Evolutionary conservation across 2,329 filamentous ascomycete species (phyloP), one percentile per base, ranked within the genome.

Genomic region (Mariannaea sp.): DNA sequence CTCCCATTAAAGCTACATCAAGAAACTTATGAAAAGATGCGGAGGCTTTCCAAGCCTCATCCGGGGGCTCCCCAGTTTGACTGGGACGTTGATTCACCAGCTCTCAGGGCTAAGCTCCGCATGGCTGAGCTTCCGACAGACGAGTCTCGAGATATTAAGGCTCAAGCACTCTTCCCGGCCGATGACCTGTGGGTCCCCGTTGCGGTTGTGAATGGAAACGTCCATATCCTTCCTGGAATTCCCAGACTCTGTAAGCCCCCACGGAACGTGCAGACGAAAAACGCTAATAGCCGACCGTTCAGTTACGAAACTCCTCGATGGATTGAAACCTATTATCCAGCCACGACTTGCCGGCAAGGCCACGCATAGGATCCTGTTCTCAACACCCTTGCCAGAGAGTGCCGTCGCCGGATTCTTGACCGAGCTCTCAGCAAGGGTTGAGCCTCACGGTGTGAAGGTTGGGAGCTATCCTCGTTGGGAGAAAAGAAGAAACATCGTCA

Each of bases 401-500:
- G 82, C 82, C 14, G 85, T 97, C 26, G 93, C 94, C 10, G 83
- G 80, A 14, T 97, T 90, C 69, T 77, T 99, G 66, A 93, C 91
- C 1, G 82, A 90, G 60, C 76, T 97, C 57, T 90, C 92, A 4
- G 81, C 77, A 22, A 84, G 84, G 70, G 88, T 92, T 17, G 87
- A 85, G 69, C 76, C 84, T 1, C 85, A 82, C 66, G 92, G 91
- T 3, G 82, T 97, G 66, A 97, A 97, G 75, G 91, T 97, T 13
- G 94, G 94, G 40, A 96, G 90, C 72, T 97, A 99, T 73, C 94
- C 94, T 29, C 80, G 91, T 49, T 97, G 92, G 92, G 90, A 89
- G 5, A 93, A 90, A 79, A 84, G 85, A 66, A 80, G 80, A 58
- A 97, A 97, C 72, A 94, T 92, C 0, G 91, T 97, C 41, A 97